A percentile compares a stretch with the other conserved stretches of the same genome.
These are phyloP conservation scores for Dactylis glomerata DNA, from an alignment of 176 grass and related monocot species.

Conservation along the genomic window DNA sequence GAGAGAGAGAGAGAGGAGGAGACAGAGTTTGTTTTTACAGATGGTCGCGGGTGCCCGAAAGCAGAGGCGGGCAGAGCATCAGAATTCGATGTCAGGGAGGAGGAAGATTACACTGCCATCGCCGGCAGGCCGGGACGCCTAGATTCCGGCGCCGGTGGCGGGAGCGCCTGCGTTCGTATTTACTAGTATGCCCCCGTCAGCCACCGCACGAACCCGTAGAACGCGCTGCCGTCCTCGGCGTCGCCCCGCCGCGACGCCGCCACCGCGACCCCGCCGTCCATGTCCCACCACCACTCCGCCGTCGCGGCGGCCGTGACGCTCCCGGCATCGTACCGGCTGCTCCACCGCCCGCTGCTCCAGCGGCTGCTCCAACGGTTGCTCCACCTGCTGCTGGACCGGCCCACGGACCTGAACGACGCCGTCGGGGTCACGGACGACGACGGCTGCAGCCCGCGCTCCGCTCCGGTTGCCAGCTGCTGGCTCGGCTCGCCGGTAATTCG, in stretches of 20 bases:
- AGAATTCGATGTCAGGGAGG: slow-evolving; percentile 13
- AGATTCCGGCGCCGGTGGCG: not conserved
- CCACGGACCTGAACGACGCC: slow-evolving; percentile 68
- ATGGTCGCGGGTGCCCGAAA: slow-evolving; percentile 8
- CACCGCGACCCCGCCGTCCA: slow-evolving; percentile 50
- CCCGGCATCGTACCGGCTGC: slow-evolving; percentile 53
- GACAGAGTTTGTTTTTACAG: not conserved
- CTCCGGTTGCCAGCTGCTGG: slow-evolving; percentile 22
- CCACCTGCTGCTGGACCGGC: slow-evolving; percentile 64
- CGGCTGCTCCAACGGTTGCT: slow-evolving; percentile 68
- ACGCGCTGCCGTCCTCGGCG: slow-evolving; percentile 44
- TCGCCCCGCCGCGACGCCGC: slow-evolving; percentile 29
- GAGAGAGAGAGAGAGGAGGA: not conserved
- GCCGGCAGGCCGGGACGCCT: not conserved
- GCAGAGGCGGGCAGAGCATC: slow-evolving; percentile 7
- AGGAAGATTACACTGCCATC: not conserved
- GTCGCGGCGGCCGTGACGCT: slow-evolving; percentile 28
- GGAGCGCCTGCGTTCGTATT: not conserved
- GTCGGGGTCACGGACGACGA: slow-evolving; percentile 46
- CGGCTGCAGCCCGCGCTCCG: slow-evolving; percentile 19
- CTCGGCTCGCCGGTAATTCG: slow-evolving; percentile 15
- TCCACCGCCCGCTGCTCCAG: slow-evolving; percentile 71
- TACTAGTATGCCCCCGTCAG: slow-evolving; percentile 59
- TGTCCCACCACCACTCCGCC: slow-evolving; percentile 70
- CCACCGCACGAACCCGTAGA: slow-evolving; percentile 66